These are phyloP conservation scores for Yamadazyma sp. DNA, from an alignment of 805 yeast species.

Conservation along the genomic window DNA sequence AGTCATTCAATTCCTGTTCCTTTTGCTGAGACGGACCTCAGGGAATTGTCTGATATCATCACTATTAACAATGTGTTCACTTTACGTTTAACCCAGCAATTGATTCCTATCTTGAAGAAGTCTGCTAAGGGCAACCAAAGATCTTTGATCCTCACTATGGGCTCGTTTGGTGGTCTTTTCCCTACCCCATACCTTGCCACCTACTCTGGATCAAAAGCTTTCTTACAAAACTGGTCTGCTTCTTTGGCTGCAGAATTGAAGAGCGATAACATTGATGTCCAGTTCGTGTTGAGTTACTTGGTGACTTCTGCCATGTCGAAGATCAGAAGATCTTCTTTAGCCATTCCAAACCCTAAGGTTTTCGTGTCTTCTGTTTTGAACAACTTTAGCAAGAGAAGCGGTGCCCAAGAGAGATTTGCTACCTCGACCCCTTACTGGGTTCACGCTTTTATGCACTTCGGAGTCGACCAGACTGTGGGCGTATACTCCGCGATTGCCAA, in stretches of 20 bases:
- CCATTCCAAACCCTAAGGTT: constrained; percentile 77
- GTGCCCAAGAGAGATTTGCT: constrained; percentile 88
- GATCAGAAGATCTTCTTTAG: constrained; percentile 68
- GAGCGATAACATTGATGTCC: constrained; percentile 74
- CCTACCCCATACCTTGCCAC: constrained; percentile 93
- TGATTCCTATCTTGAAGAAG: constrained; percentile 64
- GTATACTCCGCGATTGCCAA: constrained; percentile 74
- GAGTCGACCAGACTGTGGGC: constrained; percentile 76
- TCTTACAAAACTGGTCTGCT: constrained; percentile 88
- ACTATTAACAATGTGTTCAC: constrained; percentile 86
- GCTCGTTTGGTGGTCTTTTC: constrained; percentile 91
- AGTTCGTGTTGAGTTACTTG: constrained; percentile 79
- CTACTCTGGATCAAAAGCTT: constrained; percentile 95
- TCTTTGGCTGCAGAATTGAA: constrained; percentile 85
- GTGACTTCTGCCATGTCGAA: constrained; percentile 97
- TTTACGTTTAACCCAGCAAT: constrained; percentile 75
- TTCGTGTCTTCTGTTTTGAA: constrained; percentile 76
- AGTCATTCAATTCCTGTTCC: constrained; percentile 96
- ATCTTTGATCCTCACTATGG: constrained; percentile 90
- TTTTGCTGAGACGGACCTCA: constrained; percentile 72
- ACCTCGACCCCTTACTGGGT: constrained; percentile 91
- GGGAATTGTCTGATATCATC: constrained; percentile 77
- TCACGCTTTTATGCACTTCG: constrained; percentile 90
- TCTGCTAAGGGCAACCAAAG: constrained; percentile 33
- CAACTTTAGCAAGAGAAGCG: constrained; percentile 78